These are phyloP conservation scores for Fusarium sp. DNA, from an alignment of 2,329 filamentous ascomycete genomes.

Conservation along the genomic window DNA sequence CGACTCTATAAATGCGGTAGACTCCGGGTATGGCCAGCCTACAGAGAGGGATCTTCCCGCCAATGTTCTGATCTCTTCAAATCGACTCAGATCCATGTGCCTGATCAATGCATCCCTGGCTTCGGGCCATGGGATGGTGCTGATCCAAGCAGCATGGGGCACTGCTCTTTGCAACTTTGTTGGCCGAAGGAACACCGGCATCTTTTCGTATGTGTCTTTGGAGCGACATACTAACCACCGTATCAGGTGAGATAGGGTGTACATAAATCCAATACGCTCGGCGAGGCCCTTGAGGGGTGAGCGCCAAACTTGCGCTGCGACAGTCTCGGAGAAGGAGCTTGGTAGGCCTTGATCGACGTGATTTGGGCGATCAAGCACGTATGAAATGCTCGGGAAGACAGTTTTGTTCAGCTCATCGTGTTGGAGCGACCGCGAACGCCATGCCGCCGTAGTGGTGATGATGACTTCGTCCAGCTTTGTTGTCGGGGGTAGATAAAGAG, in stretches of 20 bases:
- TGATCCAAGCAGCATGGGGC: constrained; percentile 1
- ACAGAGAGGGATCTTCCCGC: background rate
- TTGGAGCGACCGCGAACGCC: background rate
- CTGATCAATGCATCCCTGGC: background rate
- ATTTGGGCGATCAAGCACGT: background rate
- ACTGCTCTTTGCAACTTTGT: background rate
- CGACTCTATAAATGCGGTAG: constrained; percentile 7
- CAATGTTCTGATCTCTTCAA: background rate
- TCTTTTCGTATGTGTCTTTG: constrained; percentile 3
- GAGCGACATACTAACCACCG: background rate
- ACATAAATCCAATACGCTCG: constrained; percentile 1
- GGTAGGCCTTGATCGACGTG: background rate
- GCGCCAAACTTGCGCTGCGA: constrained; percentile 7
- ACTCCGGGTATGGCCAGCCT: constrained; percentile 3
- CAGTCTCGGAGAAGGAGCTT: background rate
- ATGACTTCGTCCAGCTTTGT: constrained; percentile 8
- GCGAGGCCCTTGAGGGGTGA: background rate
- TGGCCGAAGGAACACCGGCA: constrained; percentile 4
- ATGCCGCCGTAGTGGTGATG: background rate
- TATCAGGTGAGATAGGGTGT: background rate
- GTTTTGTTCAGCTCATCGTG: constrained; percentile 4
- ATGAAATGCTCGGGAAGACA: background rate
- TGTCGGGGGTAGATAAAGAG: background rate
- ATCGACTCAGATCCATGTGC: background rate
- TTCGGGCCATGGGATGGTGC: background rate